Conservation (phyloP, 1,139 yeast genomes). For the Candida gigantensis region DNA sequence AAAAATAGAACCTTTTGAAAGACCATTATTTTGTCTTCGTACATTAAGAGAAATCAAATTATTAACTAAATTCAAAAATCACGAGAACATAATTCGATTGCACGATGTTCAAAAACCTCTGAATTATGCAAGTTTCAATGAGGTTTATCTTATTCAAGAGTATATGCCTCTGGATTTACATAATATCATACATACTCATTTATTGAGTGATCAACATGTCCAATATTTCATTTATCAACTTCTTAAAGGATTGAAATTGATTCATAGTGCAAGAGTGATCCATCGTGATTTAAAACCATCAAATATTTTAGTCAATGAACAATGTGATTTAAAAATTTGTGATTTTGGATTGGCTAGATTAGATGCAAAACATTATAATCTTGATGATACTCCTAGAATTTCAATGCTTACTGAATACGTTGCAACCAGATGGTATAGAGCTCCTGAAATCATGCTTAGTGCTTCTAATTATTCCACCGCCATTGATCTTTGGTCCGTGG, state of each 20-base stretch:
- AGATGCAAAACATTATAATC: constrained; percentile 32
- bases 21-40: constrained; percentile 87
- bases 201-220: constrained; percentile 85
- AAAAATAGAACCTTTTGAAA: constrained; percentile 90
- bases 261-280: constrained; percentile 88
- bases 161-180: constrained; percentile 96
- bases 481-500: constrained; percentile 95
- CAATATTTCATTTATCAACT: constrained; percentile 93
- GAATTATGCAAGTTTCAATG: constrained; percentile 71
- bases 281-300: constrained; percentile 94
- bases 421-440: constrained; percentile 97
- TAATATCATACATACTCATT: constrained; percentile 84
- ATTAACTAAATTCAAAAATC: constrained; percentile 74
- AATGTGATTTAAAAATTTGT: constrained; percentile 91
- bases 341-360: constrained; percentile 90
- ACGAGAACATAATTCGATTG: constrained; percentile 89
- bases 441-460: constrained; percentile 90
- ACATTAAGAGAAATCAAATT: constrained; percentile 89
- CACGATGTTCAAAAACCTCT: constrained; percentile 89
- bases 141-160: constrained; percentile 91
- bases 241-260: constrained; percentile 81
- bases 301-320: constrained; percentile 80
- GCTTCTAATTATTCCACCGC: constrained; percentile 93
- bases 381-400: constrained; percentile 34
- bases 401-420: constrained; percentile 88